Evolutionary conservation across 2,329 filamentous ascomycete species (phyloP), one percentile per base, ranked within the genome.

Genomic region (Thermomyces lanuginosus): DNA sequence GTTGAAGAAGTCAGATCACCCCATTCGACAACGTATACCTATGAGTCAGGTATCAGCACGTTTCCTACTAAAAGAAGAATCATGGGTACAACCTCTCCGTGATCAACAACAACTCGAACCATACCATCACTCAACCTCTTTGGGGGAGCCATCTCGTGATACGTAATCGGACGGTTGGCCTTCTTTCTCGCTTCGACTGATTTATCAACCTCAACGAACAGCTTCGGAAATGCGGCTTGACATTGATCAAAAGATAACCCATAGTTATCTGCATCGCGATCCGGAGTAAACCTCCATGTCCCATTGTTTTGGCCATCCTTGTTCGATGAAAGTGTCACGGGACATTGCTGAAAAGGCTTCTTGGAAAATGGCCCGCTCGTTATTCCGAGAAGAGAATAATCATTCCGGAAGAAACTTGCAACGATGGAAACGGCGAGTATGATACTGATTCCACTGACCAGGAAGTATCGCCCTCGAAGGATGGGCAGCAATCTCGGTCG

Each of bases 1-100:
- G 52, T 56, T n/a, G n/a, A n/a, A 5, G 37, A 40, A 0, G 43
- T 43, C 44, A 48, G 46, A 5, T 43, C 34, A 3, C 40, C 47
- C 19, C 43, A 53, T 15, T 53, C 44, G 24, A 55, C 32, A 3
- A 56, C 42, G 31, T 52, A 55, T 4, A 56, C 22, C 53, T 56
- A n/a, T n/a, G 16, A 12, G 14, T 25, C 16, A 18, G 13, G 8
- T 19, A 15, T 32, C 24, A 31, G 26, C 22, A 8, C 22, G 10
- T 5, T 3, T 13, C n/a, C 2, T 18, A 10, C 16, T 16, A 26
- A 17, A 4, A 21, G n/a, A 18, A 5, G 6, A 8, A 12, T 6
- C 5, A 16, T 13, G 4, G 21, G 3, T 15, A 42, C 46, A 24
- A 56, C 52, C 45, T 55, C 43, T 15, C 52, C 52, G 6, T 40